Percentiles rank a stretch among this genome's conserved stretches.
These are phyloP conservation scores for Mycena chlorophos DNA, from an alignment of 768 basidiomycete species.

Conservation along the genomic window DNA sequence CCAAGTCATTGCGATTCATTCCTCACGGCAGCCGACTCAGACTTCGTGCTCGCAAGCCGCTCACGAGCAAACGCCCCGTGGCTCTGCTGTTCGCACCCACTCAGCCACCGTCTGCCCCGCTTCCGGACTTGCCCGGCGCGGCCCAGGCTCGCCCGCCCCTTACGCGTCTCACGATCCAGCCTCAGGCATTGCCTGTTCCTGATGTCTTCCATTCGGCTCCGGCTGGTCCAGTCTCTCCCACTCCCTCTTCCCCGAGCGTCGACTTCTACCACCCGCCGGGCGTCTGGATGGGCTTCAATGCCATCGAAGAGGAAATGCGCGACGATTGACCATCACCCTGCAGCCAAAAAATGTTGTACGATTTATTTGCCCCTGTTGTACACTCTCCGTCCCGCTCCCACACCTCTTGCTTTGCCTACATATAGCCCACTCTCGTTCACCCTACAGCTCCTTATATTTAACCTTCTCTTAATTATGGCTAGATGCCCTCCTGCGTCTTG, in stretches of 20 bases:
- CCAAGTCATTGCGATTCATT: neutral
- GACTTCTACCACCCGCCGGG: constrained; percentile 17
- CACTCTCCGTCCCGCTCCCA: neutral
- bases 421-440: neutral
- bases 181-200: constrained; percentile 7
- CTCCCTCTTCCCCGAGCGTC: constrained; percentile 16
- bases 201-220: constrained; percentile 10
- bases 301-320: constrained; percentile 19
- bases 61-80: constrained; percentile 15
- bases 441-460: neutral
- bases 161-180: constrained; percentile 20
- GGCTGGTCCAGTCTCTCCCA: constrained; percentile 11
- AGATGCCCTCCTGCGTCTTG: constrained; percentile 3
- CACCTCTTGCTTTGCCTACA: neutral
- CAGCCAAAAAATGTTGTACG: constrained; percentile 15
- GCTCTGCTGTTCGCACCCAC: constrained; percentile 19
- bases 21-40: neutral
- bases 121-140: constrained; percentile 15
- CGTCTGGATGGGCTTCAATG: constrained; percentile 14
- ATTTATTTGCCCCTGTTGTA: constrained; percentile 12
- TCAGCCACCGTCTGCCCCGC: constrained; percentile 12
- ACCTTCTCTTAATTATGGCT: constrained; percentile 9
- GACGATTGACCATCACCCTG: constrained; percentile 3
- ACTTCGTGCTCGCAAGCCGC: constrained; percentile 11
- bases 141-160: constrained; percentile 21